These are phyloP conservation scores for Microthlaspi erraticum DNA, from an alignment of 345 rosid species.

Conservation along the genomic window DNA sequence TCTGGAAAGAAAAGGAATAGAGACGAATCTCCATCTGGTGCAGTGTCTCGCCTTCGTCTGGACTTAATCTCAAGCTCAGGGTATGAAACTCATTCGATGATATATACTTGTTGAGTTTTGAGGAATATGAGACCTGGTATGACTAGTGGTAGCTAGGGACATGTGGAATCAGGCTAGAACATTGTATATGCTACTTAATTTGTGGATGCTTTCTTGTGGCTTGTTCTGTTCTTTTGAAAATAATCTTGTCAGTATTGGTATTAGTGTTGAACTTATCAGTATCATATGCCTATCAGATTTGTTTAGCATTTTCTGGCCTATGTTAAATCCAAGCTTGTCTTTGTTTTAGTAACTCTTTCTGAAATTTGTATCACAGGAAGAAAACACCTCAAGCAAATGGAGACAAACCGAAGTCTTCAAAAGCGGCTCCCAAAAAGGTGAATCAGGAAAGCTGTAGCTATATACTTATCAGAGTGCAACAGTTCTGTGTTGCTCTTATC, in stretches of 20 bases:
- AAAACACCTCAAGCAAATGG: conserved; percentile 2
- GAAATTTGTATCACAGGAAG: conserved; percentile 38
- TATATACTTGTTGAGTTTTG: conserved; percentile 7
- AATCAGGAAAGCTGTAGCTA: conserved; percentile 19
- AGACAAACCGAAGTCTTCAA: conserved; percentile 36
- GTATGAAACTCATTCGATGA: conserved; percentile 37
- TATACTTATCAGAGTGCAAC: conserved; percentile 24
- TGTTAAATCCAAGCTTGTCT: neutral
- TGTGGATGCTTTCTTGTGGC: neutral
- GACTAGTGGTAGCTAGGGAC: conserved; percentile 27
- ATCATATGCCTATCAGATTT: neutral
- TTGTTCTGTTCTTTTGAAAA: neutral
- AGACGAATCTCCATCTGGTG: conserved; percentile 44
- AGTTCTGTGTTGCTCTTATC: conserved; percentile 13
- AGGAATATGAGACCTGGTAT: neutral
- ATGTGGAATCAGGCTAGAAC: conserved; percentile 19
- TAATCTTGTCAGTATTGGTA: neutral
- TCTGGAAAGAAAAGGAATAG: conserved; percentile 47
- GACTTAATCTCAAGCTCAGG: conserved; percentile 29
- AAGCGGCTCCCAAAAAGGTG: conserved; percentile 50
- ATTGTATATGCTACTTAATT: neutral
- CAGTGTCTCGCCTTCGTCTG: conserved; percentile 41
- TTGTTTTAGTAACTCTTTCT: conserved; percentile 9
- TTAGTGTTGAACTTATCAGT: neutral
- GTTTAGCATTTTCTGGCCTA: conserved; percentile 21